Percentiles rank a stretch among this genome's conserved stretches.
Conservation (phyloP, 2,329 filamentous ascomycete species). For the Trichoderma breve region DNA sequence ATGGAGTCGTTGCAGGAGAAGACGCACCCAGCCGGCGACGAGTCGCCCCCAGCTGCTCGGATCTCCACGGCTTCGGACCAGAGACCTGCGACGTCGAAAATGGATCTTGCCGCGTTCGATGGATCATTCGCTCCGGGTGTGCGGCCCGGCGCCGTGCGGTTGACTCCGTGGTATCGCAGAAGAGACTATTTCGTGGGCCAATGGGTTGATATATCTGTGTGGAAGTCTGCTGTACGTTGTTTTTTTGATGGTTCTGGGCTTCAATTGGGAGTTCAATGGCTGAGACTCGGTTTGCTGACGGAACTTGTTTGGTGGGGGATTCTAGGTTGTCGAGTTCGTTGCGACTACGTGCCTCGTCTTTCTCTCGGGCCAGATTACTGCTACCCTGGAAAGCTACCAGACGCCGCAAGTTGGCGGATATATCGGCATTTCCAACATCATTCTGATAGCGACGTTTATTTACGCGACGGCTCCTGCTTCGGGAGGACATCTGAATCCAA, state of each 20-base stretch:
- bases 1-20: conserved; percentile 7
- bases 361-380: conserved; percentile 32
- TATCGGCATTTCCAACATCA: conserved; percentile 39
- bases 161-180: conserved; percentile 28
- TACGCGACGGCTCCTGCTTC: conserved; percentile 48
- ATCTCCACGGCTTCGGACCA: background rate
- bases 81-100: background rate
- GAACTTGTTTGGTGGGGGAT: background rate
- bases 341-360: conserved; percentile 32
- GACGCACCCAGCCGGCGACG: background rate
- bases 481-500: conserved; percentile 53
- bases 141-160: conserved; percentile 13
- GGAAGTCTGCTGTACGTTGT: conserved; percentile 28
- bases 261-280: background rate
- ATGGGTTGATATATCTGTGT: conserved; percentile 29
- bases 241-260: background rate
- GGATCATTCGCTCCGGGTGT: conserved; percentile 27
- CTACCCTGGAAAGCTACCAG: conserved; percentile 31
- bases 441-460: conserved; percentile 47
- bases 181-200: conserved; percentile 27
- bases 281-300: background rate
- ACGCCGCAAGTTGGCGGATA: conserved; percentile 31
- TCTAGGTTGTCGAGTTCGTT: conserved; percentile 32
- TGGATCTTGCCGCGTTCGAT: conserved; percentile 22
- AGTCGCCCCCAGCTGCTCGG: background rate